Conservation (phyloP, 148 eudicot genomes). For the Chenopodium album region DNA sequence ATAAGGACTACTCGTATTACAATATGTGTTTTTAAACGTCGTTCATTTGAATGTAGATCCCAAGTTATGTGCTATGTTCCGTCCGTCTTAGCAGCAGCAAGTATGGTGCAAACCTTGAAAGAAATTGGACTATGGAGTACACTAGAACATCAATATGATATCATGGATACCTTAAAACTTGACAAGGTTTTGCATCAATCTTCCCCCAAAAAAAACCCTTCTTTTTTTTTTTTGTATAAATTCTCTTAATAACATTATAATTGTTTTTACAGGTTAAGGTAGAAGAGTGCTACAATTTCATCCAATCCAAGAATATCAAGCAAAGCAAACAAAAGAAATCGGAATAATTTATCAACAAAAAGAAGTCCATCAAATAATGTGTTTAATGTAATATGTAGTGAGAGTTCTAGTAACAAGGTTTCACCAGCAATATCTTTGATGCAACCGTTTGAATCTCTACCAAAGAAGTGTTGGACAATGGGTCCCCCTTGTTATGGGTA, state of each 20-base stretch:
- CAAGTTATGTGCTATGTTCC: conserved; percentile 52
- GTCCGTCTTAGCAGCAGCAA: conserved; percentile 68
- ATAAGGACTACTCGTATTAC: too few relatives aligned
- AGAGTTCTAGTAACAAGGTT: conserved; percentile 12
- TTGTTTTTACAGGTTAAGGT: conserved; percentile 47
- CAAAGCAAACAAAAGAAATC: conserved; percentile 38
- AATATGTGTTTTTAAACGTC: neutral
- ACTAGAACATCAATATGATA: conserved; percentile 39
- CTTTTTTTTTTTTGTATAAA: too few relatives aligned
- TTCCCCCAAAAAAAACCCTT: too few relatives aligned
- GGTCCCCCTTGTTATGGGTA: conserved; percentile 7
- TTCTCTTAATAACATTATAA: too few relatives aligned
- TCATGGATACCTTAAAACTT: conserved; percentile 40
- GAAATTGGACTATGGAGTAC: conserved; percentile 46
- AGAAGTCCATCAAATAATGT: conserved; percentile 62
- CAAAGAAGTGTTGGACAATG: conserved; percentile 28
- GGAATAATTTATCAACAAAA: conserved; percentile 21
- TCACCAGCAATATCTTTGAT: neutral
- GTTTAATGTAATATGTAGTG: conserved; percentile 15
- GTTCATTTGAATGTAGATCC: conserved; percentile 43
- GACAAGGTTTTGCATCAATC: conserved; percentile 45
- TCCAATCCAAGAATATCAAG: conserved; percentile 39
- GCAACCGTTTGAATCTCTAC: conserved; percentile 5
- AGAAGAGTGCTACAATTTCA: conserved; percentile 52
- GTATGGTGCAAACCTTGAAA: conserved; percentile 53